Percentiles rank a stretch among this genome's conserved stretches.
Evolutionary conservation across 441 rosid species (phyloP).

Genomic region (Eugenia klotzschiana): DNA sequence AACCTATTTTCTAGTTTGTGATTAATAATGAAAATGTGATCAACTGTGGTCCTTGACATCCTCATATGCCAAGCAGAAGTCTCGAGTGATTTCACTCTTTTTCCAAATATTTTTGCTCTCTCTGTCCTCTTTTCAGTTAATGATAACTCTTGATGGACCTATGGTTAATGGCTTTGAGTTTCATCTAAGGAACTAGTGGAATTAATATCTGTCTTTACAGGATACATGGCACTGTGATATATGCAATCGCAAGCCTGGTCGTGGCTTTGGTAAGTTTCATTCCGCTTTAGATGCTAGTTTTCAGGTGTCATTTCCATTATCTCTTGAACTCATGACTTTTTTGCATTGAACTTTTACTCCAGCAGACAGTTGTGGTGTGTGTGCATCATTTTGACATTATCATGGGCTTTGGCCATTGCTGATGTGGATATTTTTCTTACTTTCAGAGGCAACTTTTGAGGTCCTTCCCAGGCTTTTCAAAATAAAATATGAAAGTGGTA

Average conservation of each 20-base stretch:
- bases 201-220: constrained; percentile 9
- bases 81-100: neutral
- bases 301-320: neutral
- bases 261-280: constrained; percentile 29
- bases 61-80: neutral
- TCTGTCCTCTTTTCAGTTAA: neutral
- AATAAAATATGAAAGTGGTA: constrained; percentile 36
- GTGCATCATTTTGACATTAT: neutral
- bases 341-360: neutral
- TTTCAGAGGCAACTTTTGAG: constrained; percentile 28
- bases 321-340: neutral
- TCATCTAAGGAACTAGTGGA: neutral
- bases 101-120: neutral
- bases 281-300: neutral
- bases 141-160: neutral
- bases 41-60: neutral
- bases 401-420: neutral
- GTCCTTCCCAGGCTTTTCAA: constrained; percentile 34
- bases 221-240: constrained; percentile 36
- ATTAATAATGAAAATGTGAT: neutral
- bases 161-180: neutral
- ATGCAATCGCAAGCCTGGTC: constrained; percentile 31
- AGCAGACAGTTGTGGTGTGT: neutral
- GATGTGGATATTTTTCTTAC: neutral
- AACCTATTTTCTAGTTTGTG: neutral